Base-by-base conservation (phyloP, 2,329 filamentous ascomycete genomes). In the Stemphylium beticola region DNA sequence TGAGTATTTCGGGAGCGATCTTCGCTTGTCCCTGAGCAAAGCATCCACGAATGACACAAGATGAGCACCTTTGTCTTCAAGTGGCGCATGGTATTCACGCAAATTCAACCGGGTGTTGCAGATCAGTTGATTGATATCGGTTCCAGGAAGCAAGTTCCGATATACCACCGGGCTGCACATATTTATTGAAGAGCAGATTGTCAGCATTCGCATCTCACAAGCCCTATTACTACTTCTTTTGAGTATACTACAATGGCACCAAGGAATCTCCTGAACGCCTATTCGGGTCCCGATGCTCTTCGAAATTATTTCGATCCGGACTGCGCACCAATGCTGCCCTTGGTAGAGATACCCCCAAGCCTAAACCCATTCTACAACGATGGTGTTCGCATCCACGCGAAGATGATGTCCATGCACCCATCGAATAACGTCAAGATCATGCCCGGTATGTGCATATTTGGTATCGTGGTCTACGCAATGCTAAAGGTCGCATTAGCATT, bases 401-500 rank as follows among this genome's bases (percentile, higher is more conserved):
- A 88, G 73, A 84, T 88, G 83, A 83, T 88, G 80, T 85, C 83
- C 2, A 83, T 83, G 77, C 83, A 85, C 62, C 85, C 86, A 0
- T 83, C 85, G 3, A 84, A 88, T 57, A 88, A 88, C 42, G 85
- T 88, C 60, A 88, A 88, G 66, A 80, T 82, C 2, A 80, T 88
- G 72, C 85, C 85, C 62, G 83, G 82, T 82, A 40, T 12, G 43
- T 31, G 12, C n/a, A 39, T 17, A 17, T 24, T 20, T 2, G 17
- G 4, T 3, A 6, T 14, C 6, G 17, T 4, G 4, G 18, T 9
- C 20, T 43, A 14, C 26, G 12, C 26, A 20, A 18, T 24, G 6
- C 20, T 32, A 1, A 31, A 6, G 14, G 10, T 51, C 2, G 43
- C 32, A 12, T 4, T 29, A 63, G 63, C 63, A 31, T 39, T 66